phyloP scores from a whole-genome alignment of 768 basidiomycete species.

The Xanthoconium stramineum region DNA sequence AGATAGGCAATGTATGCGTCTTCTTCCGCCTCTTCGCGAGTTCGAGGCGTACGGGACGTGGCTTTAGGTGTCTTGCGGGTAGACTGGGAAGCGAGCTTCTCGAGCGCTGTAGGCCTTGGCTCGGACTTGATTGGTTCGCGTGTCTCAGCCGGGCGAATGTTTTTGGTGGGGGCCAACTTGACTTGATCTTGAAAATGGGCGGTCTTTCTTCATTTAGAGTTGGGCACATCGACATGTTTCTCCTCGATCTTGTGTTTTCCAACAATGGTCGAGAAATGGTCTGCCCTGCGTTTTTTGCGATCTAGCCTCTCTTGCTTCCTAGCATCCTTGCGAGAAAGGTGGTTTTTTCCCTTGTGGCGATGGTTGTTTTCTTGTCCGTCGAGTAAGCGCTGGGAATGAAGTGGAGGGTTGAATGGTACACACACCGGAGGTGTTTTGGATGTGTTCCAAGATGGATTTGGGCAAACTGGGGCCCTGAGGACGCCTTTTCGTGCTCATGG shows the following conservation, averaged over 20 bases:
- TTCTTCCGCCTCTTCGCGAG: conserved; percentile 58
- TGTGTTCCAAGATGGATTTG: conserved; percentile 27
- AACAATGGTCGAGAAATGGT: conserved; percentile 46
- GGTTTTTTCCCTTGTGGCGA: conserved; percentile 5
- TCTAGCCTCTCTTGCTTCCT: conserved; percentile 60
- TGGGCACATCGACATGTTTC: conserved; percentile 45
- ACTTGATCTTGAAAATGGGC: conserved; percentile 11
- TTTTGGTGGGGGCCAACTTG: not conserved
- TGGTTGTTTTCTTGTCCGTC: not conserved
- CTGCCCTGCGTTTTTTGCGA: conserved; percentile 61
- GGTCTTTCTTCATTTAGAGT: conserved; percentile 44
- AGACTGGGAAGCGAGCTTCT: conserved; percentile 30
- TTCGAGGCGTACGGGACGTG: conserved; percentile 21
- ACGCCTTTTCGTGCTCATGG: conserved; percentile 16
- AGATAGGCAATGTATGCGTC: conserved; percentile 84
- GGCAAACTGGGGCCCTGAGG: conserved; percentile 25
- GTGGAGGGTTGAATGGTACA: not conserved
- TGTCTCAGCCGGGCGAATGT: not conserved
- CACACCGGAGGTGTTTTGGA: conserved; percentile 17
- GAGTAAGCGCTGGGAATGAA: not conserved
- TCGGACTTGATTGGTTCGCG: conserved; percentile 7
- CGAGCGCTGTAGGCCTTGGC: conserved; percentile 29
- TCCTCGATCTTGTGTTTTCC: conserved; percentile 39
- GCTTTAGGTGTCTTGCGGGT: conserved; percentile 1
- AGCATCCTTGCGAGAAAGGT: conserved; percentile 53